A percentile compares a stretch with the other conserved stretches of the same genome.
Conservation (phyloP, 805 yeast species). For the Kuraishia molischiana region DNA sequence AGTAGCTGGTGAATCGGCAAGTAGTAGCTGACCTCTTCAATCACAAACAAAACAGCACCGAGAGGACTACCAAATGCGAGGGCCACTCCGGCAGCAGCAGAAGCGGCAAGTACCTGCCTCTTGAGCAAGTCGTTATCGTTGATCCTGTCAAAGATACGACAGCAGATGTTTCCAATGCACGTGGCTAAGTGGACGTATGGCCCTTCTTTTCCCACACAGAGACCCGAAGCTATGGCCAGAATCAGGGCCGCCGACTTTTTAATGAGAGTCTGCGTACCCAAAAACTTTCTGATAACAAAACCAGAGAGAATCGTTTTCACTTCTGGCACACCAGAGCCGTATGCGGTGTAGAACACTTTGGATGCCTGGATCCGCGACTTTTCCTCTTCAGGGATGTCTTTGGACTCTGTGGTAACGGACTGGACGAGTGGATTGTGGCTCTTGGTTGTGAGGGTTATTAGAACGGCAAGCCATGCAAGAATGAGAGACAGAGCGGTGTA, state of each 20-base stretch:
- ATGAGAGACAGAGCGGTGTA: conserved; percentile 26
- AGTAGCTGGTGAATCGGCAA: conserved; percentile 45
- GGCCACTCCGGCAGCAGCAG: conserved; percentile 51
- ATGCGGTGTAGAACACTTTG: conserved; percentile 33
- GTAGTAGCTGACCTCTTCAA: conserved; percentile 49
- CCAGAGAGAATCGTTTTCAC: conserved; percentile 53
- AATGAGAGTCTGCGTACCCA: conserved; percentile 41
- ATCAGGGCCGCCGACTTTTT: conserved; percentile 38
- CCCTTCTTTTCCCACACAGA: conserved; percentile 51
- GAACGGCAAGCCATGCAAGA: conserved; percentile 34
- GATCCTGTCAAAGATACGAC: conserved; percentile 35
- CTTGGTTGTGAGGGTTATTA: conserved; percentile 35
- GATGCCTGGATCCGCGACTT: conserved; percentile 2
- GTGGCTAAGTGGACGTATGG: conserved; percentile 54
- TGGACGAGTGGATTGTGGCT: conserved; percentile 20
- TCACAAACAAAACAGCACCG: conserved; percentile 46
- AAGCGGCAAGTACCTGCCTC: conserved; percentile 44
- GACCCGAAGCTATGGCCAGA: conserved; percentile 47
- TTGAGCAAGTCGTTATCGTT: conserved; percentile 37
- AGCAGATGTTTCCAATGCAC: conserved; percentile 45
- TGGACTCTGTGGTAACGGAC: not conserved
- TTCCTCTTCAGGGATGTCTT: not conserved
- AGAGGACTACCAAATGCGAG: conserved; percentile 52
- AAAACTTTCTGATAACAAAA: conserved; percentile 40
- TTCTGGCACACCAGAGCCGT: conserved; percentile 55